phyloP scores from a whole-genome alignment of 2,329 filamentous ascomycete species.

The Talaromyces sp. region DNA sequence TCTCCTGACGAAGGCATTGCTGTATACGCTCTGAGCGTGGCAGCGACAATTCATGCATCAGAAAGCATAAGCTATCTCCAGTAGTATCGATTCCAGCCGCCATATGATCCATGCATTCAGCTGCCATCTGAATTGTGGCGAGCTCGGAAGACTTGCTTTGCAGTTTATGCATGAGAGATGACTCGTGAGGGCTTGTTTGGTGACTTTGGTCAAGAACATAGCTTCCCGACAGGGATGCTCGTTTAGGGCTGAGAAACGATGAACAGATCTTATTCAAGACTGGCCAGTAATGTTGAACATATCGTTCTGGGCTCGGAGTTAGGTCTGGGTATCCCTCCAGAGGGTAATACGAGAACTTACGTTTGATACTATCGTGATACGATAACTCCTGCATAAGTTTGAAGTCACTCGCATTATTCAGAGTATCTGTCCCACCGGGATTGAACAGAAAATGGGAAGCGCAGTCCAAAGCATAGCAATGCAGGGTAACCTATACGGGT shows the following conservation, averaged over 20 bases:
- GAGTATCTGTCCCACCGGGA: slow-evolving; percentile 58
- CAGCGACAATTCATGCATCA: slow-evolving; percentile 66
- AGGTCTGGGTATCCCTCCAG: background rate
- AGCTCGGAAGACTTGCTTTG: slow-evolving; percentile 48
- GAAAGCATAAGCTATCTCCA: slow-evolving; percentile 62
- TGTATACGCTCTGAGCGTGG: slow-evolving; percentile 52
- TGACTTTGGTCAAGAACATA: slow-evolving; percentile 9
- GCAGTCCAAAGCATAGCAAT: slow-evolving; percentile 66
- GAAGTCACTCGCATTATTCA: slow-evolving; percentile 53
- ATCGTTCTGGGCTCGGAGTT: background rate
- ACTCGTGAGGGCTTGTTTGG: slow-evolving; percentile 41
- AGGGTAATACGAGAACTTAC: slow-evolving; percentile 41
- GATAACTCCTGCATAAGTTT: slow-evolving; percentile 64
- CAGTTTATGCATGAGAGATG: slow-evolving; percentile 39
- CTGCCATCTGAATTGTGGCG: slow-evolving; percentile 53
- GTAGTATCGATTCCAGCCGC: slow-evolving; percentile 68
- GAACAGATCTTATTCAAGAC: background rate
- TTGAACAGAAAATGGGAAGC: slow-evolving; percentile 66
- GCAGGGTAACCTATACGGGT: slow-evolving; percentile 41
- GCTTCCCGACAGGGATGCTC: background rate
- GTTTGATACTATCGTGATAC: slow-evolving; percentile 62
- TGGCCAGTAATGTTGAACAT: slow-evolving; percentile 39
- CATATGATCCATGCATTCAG: slow-evolving; percentile 68
- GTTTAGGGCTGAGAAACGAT: slow-evolving; percentile 5
- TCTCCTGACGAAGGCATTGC: slow-evolving; percentile 49